These are phyloP conservation scores for Dalechampia spathulata DNA, from an alignment of 441 rosid species.

Conservation along the genomic window DNA sequence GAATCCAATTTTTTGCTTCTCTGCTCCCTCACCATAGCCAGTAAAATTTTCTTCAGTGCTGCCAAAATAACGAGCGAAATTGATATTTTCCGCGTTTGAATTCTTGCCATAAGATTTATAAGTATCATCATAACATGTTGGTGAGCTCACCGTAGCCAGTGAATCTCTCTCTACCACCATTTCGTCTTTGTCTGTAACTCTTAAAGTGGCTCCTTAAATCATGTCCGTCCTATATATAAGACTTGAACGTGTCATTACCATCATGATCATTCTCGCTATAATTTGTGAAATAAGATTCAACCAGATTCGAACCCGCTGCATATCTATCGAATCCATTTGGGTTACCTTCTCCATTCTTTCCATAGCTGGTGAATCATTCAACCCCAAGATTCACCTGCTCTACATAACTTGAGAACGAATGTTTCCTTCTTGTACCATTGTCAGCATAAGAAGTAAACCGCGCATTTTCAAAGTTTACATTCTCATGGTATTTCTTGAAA, in stretches of 20 bases:
- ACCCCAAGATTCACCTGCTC: slow-evolving; percentile 54
- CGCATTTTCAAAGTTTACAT: slow-evolving; percentile 46
- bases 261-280: slow-evolving; percentile 61
- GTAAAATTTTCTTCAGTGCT: no score
- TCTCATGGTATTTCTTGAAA: slow-evolving; percentile 45
- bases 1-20: slow-evolving; percentile 40
- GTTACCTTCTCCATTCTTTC: slow-evolving; percentile 59
- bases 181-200: slow-evolving; percentile 52
- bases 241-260: slow-evolving; percentile 46
- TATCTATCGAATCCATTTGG: slow-evolving; percentile 54
- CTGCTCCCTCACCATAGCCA: slow-evolving; percentile 56
- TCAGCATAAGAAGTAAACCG: slow-evolving; percentile 50
- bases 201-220: slow-evolving; percentile 64
- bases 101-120: slow-evolving; percentile 67
- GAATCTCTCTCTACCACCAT: slow-evolving; percentile 45
- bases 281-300: slow-evolving; percentile 58
- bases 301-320: slow-evolving; percentile 42
- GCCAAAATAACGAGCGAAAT: no score
- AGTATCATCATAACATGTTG: slow-evolving; percentile 63
- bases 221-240: no score
- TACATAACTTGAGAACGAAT: slow-evolving; percentile 55
- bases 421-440: slow-evolving; percentile 18
- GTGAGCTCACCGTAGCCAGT: slow-evolving; percentile 61
- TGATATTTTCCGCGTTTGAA: slow-evolving; percentile 40
- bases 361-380: slow-evolving; percentile 52